Conservation (phyloP, 495 filamentous ascomycete species). For the Viridothelium virens region DNA sequence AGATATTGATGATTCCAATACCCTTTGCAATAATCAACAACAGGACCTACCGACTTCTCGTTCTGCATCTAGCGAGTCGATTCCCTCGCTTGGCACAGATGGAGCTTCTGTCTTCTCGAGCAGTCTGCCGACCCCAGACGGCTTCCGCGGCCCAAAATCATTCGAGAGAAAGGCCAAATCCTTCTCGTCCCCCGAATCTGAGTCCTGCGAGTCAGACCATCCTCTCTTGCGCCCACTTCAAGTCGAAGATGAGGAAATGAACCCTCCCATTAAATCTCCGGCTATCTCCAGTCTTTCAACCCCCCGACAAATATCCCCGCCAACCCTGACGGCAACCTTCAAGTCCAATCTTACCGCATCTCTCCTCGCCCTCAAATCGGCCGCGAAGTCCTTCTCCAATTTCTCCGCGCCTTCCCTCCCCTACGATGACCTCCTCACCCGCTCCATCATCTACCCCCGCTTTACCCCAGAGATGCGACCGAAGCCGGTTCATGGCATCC, state of each 20-base stretch:
- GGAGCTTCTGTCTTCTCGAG: slow-evolving; percentile 24
- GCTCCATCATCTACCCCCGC: slow-evolving; percentile 71
- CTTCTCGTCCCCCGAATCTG: slow-evolving; percentile 23
- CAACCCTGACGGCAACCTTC: slow-evolving; percentile 47
- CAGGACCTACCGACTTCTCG: slow-evolving; percentile 24
- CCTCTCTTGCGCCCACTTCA: slow-evolving; percentile 25
- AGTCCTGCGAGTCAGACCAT: slow-evolving; percentile 32
- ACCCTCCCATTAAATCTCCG: slow-evolving; percentile 27
- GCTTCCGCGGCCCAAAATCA: slow-evolving; percentile 9
- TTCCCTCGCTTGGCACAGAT: slow-evolving; percentile 33
- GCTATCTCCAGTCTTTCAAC: slow-evolving; percentile 16
- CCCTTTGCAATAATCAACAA: slow-evolving; percentile 23
- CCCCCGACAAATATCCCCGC: slow-evolving; percentile 8
- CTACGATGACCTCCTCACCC: slow-evolving; percentile 77
- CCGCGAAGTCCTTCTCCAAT: slow-evolving; percentile 73
- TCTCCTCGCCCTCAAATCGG: slow-evolving; percentile 73
- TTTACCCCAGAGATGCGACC: slow-evolving; percentile 87
- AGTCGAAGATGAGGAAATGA: slow-evolving; percentile 23
- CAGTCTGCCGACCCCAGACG: slow-evolving; percentile 26
- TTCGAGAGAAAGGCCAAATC: slow-evolving; percentile 25
- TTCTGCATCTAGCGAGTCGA: slow-evolving; percentile 34
- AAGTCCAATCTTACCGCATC: slow-evolving; percentile 95
- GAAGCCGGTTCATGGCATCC: slow-evolving; percentile 62
- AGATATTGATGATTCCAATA: slow-evolving; percentile 26
- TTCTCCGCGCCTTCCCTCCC: slow-evolving; percentile 60